These are phyloP conservation scores for Dichotomocladium elegans DNA, from an alignment of 371 early-diverging fungal genomes.

Conservation along the genomic window DNA sequence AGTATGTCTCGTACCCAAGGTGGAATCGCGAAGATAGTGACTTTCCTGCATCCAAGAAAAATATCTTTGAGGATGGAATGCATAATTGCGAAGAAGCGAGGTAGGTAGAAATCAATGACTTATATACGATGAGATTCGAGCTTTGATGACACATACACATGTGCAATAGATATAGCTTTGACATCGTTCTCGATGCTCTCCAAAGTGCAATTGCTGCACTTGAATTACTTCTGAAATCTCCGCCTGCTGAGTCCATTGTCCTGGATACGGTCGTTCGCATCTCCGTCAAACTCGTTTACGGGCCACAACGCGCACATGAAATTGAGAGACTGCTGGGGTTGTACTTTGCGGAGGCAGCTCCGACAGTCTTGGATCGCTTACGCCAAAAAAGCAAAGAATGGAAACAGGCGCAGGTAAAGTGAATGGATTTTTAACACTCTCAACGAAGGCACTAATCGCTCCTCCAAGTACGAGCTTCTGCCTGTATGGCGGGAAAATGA, in stretches of 20 bases:
- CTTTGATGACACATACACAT: too few species aligned
- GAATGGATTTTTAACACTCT: too few species aligned
- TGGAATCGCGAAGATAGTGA: neutral
- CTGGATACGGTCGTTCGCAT: neutral
- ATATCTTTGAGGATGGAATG: neutral
- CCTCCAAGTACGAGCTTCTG: neutral
- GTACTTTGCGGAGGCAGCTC: neutral
- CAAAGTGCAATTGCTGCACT: neutral
- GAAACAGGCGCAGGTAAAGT: neutral
- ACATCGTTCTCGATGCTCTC: neutral
- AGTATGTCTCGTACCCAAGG: neutral
- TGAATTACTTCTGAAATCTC: neutral
- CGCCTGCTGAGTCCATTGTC: neutral
- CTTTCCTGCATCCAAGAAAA: neutral
- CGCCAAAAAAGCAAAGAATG: neutral
- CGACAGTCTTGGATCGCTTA: neutral
- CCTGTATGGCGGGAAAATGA: neutral
- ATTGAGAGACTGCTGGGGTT: neutral
- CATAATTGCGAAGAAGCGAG: neutral
- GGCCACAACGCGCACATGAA: neutral
- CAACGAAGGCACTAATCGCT: too few species aligned
- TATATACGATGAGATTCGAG: too few species aligned
- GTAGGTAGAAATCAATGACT: neutral
- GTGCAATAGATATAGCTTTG: too few species aligned
- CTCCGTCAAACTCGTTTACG: neutral